Evolutionary conservation across 2,329 filamentous ascomycete species (phyloP).

Genomic region (Onygena corvina): DNA sequence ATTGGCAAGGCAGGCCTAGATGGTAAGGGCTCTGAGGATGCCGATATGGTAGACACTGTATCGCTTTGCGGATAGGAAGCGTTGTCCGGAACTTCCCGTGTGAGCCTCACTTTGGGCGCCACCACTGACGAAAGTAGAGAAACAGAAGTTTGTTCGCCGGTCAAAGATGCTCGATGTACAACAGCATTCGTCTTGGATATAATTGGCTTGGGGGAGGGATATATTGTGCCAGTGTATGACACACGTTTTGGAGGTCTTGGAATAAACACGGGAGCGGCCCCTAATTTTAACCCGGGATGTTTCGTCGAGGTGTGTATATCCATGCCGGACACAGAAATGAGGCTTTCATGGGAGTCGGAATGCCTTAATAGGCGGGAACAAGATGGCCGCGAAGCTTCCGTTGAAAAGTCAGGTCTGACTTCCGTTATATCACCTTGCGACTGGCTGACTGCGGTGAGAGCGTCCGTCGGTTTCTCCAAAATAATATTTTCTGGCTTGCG

Average conservation of each 20-base stretch:
- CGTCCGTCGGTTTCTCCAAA: background rate
- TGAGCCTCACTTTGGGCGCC: conserved; percentile 16
- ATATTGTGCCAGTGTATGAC: conserved; percentile 32
- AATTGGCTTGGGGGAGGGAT: conserved; percentile 29
- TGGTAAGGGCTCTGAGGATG: conserved; percentile 47
- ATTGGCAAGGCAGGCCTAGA: conserved; percentile 23
- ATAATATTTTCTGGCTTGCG: background rate
- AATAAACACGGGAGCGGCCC: conserved; percentile 35
- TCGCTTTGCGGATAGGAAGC: background rate
- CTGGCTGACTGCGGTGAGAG: background rate
- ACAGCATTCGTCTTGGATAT: conserved; percentile 30
- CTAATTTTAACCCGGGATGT: conserved; percentile 42
- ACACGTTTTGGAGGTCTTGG: conserved; percentile 35
- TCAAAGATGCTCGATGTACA: conserved; percentile 22
- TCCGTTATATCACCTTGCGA: background rate
- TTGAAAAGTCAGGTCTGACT: background rate
- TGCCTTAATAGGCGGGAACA: conserved; percentile 45
- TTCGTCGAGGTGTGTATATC: conserved; percentile 80
- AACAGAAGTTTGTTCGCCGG: conserved; percentile 19
- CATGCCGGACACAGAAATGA: conserved; percentile 74
- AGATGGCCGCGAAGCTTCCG: conserved; percentile 16
- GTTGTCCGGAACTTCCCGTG: conserved; percentile 19
- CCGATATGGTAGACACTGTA: conserved; percentile 24
- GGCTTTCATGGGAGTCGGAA: conserved; percentile 67
- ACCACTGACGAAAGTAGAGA: conserved; percentile 30